Evolutionary conservation across 345 rosid genomes (phyloP).

Genomic region (Linum tenue): DNA sequence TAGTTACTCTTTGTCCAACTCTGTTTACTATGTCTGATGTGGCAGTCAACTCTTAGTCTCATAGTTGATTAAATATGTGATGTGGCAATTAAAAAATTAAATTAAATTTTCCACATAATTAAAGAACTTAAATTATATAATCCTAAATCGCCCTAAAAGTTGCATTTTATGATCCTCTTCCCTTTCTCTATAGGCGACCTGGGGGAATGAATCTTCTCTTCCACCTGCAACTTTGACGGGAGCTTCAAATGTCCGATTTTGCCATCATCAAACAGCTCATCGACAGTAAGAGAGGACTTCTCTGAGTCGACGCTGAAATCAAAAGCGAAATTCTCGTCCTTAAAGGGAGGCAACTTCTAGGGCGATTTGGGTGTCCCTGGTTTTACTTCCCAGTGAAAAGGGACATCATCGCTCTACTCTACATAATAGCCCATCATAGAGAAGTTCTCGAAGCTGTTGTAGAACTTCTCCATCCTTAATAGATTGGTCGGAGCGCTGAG

Average conservation of each 20-base stretch:
- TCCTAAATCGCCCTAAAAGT: no score
- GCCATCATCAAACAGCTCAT: constrained; percentile 65
- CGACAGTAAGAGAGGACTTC: constrained; percentile 42
- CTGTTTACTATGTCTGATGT: no score
- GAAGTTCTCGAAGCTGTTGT: constrained; percentile 33
- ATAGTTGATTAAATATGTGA: no score
- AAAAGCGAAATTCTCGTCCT: constrained; percentile 24
- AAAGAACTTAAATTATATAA: no score
- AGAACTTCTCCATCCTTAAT: constrained; percentile 45
- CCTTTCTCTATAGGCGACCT: constrained; percentile 42
- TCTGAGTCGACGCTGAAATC: constrained; percentile 16
- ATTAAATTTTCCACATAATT: no score
- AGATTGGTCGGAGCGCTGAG: constrained; percentile 75
- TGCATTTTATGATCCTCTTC: constrained; percentile 35
- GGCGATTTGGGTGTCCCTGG: constrained; percentile 54
- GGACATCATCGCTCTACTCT: constrained; percentile 18
- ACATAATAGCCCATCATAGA: constrained; percentile 12
- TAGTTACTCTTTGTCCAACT: no score
- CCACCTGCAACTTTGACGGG: constrained; percentile 41
- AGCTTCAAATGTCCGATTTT: constrained; percentile 59
- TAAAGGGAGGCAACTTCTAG: background rate
- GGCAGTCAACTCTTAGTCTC: no score
- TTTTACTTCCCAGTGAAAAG: constrained; percentile 56
- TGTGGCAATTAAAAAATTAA: no score
- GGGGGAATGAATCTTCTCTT: constrained; percentile 25